These are phyloP conservation scores for Apodospora peruviana DNA, from an alignment of 495 filamentous ascomycete species.

Conservation along the genomic window DNA sequence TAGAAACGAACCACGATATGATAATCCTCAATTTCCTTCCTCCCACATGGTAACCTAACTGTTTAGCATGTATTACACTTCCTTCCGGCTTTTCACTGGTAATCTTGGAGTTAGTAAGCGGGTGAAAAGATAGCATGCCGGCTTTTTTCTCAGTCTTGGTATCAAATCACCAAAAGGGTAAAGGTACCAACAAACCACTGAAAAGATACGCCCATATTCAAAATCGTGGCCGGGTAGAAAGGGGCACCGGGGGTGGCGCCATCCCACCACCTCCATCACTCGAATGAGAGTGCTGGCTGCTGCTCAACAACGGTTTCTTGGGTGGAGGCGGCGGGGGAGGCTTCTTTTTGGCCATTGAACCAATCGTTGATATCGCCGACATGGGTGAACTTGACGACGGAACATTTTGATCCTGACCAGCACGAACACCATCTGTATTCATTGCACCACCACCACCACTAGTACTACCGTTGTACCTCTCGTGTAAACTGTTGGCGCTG, in stretches of 20 bases:
- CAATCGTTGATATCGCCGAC: conserved; percentile 14
- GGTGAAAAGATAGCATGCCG: too few relatives aligned
- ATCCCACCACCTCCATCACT: conserved; percentile 1
- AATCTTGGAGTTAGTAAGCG: too few relatives aligned
- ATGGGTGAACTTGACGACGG: background rate
- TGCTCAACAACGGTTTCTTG: conserved; percentile 15
- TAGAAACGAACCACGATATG: too few relatives aligned
- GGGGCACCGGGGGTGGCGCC: conserved; percentile 47
- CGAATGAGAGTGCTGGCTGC: conserved; percentile 7
- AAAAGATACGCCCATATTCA: background rate
- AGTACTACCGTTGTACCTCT: too few relatives aligned
- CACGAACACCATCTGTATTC: background rate
- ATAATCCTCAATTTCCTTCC: too few relatives aligned
- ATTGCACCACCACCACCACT: too few relatives aligned
- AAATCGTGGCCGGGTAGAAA: conserved; percentile 37
- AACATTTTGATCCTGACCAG: background rate
- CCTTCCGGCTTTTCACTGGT: too few relatives aligned
- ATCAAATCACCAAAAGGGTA: too few relatives aligned
- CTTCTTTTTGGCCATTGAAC: conserved; percentile 41
- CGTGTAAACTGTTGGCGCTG: conserved; percentile 51
- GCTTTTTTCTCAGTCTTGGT: too few relatives aligned
- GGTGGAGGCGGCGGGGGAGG: conserved; percentile 67
- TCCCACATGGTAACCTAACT: too few relatives aligned
- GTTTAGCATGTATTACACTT: too few relatives aligned
- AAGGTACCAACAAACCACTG: conserved; percentile 1